Percentiles rank a stretch among this genome's conserved stretches.
These are phyloP conservation scores for Apiotrichum domesticum DNA, from an alignment of 1,284 basidiomycete genomes.

Conservation along the genomic window DNA sequence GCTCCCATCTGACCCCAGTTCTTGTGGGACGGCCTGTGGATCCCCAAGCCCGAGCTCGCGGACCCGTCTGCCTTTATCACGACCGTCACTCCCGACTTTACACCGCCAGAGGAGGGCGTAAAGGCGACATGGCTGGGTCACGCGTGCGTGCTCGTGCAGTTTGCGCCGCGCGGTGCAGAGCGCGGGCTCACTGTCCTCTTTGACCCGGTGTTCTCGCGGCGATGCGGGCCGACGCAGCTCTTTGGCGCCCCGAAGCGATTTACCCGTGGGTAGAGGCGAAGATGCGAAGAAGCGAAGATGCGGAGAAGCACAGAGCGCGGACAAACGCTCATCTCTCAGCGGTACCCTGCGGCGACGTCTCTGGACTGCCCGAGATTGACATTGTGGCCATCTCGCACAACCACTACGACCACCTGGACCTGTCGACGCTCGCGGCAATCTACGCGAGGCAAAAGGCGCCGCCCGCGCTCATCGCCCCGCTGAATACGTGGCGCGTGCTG, in stretches of 20 bases:
- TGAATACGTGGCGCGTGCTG: constrained; percentile 55
- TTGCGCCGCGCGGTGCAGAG: constrained; percentile 41
- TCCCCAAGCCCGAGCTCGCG: constrained; percentile 27
- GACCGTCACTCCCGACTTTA: constrained; percentile 3
- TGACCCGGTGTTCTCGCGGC: constrained; percentile 63
- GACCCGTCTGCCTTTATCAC: constrained; percentile 9
- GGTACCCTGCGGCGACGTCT: constrained; percentile 53
- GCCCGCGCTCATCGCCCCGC: constrained; percentile 57
- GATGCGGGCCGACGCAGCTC: constrained; percentile 56
- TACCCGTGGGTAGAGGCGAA: constrained; percentile 48
- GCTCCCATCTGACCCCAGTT: neutral
- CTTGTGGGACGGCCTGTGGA: constrained; percentile 9
- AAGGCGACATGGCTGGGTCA: constrained; percentile 69
- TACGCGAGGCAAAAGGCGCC: constrained; percentile 9
- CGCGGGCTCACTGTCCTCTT: constrained; percentile 55
- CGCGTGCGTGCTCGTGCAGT: constrained; percentile 64
- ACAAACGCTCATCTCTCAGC: constrained; percentile 36
- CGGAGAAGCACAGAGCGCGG: too few species aligned
- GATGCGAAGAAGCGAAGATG: too few species aligned
- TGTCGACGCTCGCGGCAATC: constrained; percentile 53
- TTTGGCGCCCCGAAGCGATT: constrained; percentile 55
- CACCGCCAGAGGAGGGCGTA: constrained; percentile 34
- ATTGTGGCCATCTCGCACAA: constrained; percentile 56
- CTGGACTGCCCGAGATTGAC: constrained; percentile 61
- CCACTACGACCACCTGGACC: constrained; percentile 64